These are phyloP conservation scores for Dioscorea zingiberensis DNA, from an alignment of 106 monocot genomes.

Conservation along the genomic window DNA sequence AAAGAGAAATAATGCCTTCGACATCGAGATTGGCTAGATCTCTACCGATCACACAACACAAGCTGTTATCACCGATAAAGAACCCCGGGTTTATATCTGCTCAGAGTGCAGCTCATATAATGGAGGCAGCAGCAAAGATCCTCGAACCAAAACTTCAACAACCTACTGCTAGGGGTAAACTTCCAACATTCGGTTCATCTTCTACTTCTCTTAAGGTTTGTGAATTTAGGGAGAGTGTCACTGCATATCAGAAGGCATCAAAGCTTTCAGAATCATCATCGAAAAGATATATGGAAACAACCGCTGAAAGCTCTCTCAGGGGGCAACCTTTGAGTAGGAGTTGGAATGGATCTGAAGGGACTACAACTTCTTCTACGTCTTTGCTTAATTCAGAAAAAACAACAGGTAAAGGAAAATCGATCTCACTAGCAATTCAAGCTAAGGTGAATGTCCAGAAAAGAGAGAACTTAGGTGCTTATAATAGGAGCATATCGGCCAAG, in stretches of 20 bases:
- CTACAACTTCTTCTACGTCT: constrained; percentile 8
- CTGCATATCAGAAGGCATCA: constrained; percentile 22
- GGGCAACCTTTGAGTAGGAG: constrained; percentile 25
- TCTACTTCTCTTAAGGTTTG: constrained; percentile 22
- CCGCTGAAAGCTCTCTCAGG: constrained; percentile 17
- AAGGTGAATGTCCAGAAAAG: constrained; percentile 75
- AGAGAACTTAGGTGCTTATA: constrained; percentile 25
- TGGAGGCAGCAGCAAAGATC: constrained; percentile 49
- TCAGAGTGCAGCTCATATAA: constrained; percentile 38
- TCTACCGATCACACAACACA: constrained; percentile 26
- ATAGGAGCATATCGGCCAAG: constrained; percentile 16
- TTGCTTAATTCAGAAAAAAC: constrained; percentile 23
- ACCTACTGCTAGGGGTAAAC: constrained; percentile 17
- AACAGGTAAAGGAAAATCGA: constrained; percentile 43
- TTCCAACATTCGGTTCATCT: constrained; percentile 24
- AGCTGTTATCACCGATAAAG: constrained; percentile 41
- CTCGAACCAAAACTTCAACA: constrained; percentile 30
- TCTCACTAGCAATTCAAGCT: constrained; percentile 70
- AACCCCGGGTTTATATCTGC: constrained; percentile 30
- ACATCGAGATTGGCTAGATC: constrained; percentile 31
- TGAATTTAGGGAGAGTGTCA: constrained; percentile 34
- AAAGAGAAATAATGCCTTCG: constrained; percentile 36
- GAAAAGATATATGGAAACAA: constrained; percentile 20
- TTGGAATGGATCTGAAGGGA: constrained; percentile 44
- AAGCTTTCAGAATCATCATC: constrained; percentile 29